These are phyloP conservation scores for Boletus coccyginus DNA, from an alignment of 768 basidiomycete species.

Conservation along the genomic window DNA sequence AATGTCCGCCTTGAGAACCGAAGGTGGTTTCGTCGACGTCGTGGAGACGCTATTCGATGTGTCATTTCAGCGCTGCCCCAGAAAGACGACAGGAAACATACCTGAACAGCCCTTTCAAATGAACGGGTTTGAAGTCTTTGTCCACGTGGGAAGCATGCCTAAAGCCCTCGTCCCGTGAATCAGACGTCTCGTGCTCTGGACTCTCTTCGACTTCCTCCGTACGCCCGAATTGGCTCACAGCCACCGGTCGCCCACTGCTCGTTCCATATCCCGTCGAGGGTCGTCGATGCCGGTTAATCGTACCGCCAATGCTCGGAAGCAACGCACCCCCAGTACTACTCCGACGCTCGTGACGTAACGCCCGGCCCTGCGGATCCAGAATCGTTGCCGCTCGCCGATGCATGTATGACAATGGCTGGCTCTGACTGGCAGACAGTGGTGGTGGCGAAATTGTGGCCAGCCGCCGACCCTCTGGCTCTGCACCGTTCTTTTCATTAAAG, in stretches of 20 bases:
- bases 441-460: conserved; percentile 26
- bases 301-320: conserved; percentile 45
- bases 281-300: conserved; percentile 64
- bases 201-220: conserved; percentile 48
- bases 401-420: conserved; percentile 55
- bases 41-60: conserved; percentile 74
- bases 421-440: conserved; percentile 41
- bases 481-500: conserved; percentile 19
- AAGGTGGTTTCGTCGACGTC: conserved; percentile 86
- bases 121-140: conserved; percentile 90
- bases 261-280: conserved; percentile 65
- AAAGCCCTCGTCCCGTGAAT: conserved; percentile 41
- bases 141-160: conserved; percentile 49
- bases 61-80: background rate
- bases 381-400: conserved; percentile 80
- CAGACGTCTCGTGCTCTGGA: conserved; percentile 39
- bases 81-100: conserved; percentile 27
- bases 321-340: conserved; percentile 73
- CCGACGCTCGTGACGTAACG: conserved; percentile 66
- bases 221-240: conserved; percentile 49
- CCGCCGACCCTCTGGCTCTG: conserved; percentile 24
- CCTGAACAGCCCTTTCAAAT: conserved; percentile 95
- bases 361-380: conserved; percentile 63
- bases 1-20: conserved; percentile 81
- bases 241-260: conserved; percentile 26